Conservation (phyloP, 2,329 filamentous ascomycete genomes). For the Peltaster fructicola region DNA sequence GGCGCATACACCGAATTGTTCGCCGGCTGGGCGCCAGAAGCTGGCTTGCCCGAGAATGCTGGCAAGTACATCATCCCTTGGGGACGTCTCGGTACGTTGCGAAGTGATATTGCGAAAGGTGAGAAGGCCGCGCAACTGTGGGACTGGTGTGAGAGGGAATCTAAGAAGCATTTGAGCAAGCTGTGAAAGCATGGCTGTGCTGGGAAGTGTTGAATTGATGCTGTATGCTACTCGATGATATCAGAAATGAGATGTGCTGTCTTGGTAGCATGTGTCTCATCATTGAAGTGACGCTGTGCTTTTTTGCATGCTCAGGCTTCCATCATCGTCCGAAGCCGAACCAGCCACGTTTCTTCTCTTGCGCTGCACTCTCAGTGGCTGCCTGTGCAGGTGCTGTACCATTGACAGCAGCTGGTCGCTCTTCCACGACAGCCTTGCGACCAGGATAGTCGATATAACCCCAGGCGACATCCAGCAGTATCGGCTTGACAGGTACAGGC, state of each 20-base stretch:
- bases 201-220: too few species aligned
- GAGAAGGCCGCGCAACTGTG: conserved; percentile 20
- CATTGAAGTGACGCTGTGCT: too few species aligned
- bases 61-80: conserved; percentile 18
- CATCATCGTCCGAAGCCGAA: conserved; percentile 32
- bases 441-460: conserved; percentile 91
- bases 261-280: too few species aligned
- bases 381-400: conserved; percentile 9
- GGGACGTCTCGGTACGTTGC: conserved; percentile 16
- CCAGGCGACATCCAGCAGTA: conserved; percentile 93
- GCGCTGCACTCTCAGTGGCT: conserved; percentile 14
- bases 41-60: conserved; percentile 10
- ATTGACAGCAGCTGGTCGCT: conserved; percentile 10
- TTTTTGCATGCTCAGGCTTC: too few species aligned
- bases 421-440: conserved; percentile 21
- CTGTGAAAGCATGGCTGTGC: not conserved
- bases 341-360: conserved; percentile 32
- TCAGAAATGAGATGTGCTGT: too few species aligned
- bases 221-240: too few species aligned
- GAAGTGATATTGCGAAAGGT: conserved; percentile 16
- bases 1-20: conserved; percentile 20
- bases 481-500: conserved; percentile 75
- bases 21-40: conserved; percentile 13
- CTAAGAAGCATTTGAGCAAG: conserved; percentile 4
- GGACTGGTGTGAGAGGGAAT: conserved; percentile 24